Evolutionary conservation across 2,329 filamentous ascomycete species (phyloP).

Genomic region (Exophiala alcalophila): DNA sequence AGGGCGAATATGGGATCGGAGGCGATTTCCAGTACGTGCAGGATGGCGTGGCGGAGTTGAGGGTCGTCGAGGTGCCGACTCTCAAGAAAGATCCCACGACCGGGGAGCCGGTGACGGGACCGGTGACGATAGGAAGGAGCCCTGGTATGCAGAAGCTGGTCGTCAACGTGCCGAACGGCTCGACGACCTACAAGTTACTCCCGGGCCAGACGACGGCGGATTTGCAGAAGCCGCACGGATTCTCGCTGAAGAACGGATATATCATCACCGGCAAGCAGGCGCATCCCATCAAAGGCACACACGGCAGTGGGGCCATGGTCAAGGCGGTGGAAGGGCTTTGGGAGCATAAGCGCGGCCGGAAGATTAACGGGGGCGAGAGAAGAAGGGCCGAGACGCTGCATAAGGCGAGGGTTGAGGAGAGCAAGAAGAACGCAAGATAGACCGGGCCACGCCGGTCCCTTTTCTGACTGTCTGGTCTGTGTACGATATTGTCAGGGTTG

Average conservation of each 20-base stretch:
- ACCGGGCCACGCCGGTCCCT: no score
- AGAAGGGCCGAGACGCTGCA: conserved; percentile 80
- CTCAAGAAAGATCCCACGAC: conserved; percentile 36
- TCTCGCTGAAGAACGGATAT: conserved; percentile 65
- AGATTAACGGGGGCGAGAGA: conserved; percentile 95
- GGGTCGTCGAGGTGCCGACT: conserved; percentile 55
- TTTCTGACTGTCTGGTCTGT: no score
- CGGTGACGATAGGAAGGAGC: conserved; percentile 42
- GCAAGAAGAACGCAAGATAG: conserved; percentile 55
- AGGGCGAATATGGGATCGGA: conserved; percentile 73
- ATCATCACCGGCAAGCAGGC: conserved; percentile 74
- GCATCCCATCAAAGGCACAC: conserved; percentile 61
- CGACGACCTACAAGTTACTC: conserved; percentile 54
- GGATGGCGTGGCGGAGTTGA: conserved; percentile 57
- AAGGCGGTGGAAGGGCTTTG: conserved; percentile 81
- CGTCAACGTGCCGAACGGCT: conserved; percentile 57
- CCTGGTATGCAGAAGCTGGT: conserved; percentile 57
- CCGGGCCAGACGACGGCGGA: conserved; percentile 42
- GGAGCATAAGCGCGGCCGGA: conserved; percentile 81
- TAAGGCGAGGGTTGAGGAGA: conserved; percentile 77
- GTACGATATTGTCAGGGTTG: no score
- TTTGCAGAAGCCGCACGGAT: conserved; percentile 58
- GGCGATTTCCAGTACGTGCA: conserved; percentile 77
- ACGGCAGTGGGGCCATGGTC: conserved; percentile 62
- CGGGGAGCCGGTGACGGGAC: conserved; percentile 30